Conservation (phyloP, 2,329 filamentous ascomycete species). For the Rutstroemia sp. region DNA sequence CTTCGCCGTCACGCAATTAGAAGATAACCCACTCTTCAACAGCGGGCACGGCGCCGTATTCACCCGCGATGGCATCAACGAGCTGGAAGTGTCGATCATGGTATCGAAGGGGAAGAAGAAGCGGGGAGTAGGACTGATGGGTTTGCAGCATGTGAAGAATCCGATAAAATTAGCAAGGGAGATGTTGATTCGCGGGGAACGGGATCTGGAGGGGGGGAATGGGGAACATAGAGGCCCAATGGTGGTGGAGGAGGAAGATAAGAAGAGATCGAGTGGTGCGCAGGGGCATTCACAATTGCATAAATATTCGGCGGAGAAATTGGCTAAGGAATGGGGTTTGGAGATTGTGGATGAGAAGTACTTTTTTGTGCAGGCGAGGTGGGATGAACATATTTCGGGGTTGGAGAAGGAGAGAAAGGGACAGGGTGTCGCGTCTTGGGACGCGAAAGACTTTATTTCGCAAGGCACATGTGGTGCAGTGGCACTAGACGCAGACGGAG, state of each 20-base stretch:
- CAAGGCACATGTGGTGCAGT: conserved; percentile 84
- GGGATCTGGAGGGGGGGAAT: conserved; percentile 44
- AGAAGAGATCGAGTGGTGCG: conserved; percentile 31
- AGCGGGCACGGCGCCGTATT: conserved; percentile 79
- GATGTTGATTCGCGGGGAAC: conserved; percentile 61
- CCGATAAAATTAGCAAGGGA: conserved; percentile 67
- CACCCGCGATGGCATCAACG: conserved; percentile 72
- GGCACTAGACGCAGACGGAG: conserved; percentile 68
- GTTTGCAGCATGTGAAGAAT: conserved; percentile 67
- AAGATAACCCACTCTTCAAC: conserved; percentile 80
- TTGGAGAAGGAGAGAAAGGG: conserved; percentile 39
- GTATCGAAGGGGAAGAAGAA: conserved; percentile 67
- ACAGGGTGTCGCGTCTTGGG: conserved; percentile 44
- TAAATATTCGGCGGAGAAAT: conserved; percentile 58
- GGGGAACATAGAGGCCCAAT: conserved; percentile 28
- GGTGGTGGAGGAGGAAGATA: conserved; percentile 3
- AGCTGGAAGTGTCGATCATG: conserved; percentile 85
- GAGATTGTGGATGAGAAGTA: conserved; percentile 60
- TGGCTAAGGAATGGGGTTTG: conserved; percentile 62
- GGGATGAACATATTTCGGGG: conserved; percentile 68
- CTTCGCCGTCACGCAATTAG: conserved; percentile 66
- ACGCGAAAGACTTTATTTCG: conserved; percentile 59
- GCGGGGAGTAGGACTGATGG: conserved; percentile 69
- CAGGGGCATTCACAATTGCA: conserved; percentile 64
- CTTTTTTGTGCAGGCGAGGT: conserved; percentile 71